phyloP scores from a whole-genome alignment of 768 basidiomycete genomes.

The Suillus decipiens region DNA sequence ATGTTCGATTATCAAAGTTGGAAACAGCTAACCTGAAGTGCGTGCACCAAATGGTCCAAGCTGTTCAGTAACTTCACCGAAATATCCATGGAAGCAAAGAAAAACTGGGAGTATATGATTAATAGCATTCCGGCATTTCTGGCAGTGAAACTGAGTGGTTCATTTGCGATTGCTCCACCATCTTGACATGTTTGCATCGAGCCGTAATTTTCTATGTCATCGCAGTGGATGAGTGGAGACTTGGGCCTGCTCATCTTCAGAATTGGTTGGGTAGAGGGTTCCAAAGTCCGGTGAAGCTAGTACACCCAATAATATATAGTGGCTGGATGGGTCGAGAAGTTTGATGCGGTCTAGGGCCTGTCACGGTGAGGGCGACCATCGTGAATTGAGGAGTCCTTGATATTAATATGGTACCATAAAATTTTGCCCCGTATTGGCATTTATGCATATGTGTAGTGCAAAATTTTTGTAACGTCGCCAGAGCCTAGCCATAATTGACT shows the following conservation, averaged over 20 bases:
- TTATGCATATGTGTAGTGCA: too few species aligned
- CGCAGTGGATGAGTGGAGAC: background rate
- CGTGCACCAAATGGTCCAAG: slow-evolving; percentile 57
- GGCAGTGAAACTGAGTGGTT: slow-evolving; percentile 11
- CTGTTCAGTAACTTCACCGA: slow-evolving; percentile 62
- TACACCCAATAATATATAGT: background rate
- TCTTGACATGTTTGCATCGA: background rate
- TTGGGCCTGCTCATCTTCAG: background rate
- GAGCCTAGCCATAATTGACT: too few species aligned
- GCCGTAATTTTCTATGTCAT: slow-evolving; percentile 4
- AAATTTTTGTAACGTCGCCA: too few species aligned
- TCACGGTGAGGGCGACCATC: too few species aligned
- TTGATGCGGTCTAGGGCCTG: too few species aligned
- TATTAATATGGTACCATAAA: too few species aligned
- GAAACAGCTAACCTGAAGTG: slow-evolving; percentile 48
- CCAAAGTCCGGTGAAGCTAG: too few species aligned
- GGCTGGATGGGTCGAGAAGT: background rate
- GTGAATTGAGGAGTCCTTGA: too few species aligned
- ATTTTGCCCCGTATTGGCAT: too few species aligned
- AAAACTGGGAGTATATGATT: slow-evolving; percentile 56
- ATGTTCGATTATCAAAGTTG: background rate
- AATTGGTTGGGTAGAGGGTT: background rate
- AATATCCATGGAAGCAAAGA: slow-evolving; percentile 61
- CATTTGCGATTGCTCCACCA: background rate
- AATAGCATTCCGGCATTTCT: slow-evolving; percentile 62